Conservation (phyloP, 345 rosid species). For the Noccaea bulbosa region DNA sequence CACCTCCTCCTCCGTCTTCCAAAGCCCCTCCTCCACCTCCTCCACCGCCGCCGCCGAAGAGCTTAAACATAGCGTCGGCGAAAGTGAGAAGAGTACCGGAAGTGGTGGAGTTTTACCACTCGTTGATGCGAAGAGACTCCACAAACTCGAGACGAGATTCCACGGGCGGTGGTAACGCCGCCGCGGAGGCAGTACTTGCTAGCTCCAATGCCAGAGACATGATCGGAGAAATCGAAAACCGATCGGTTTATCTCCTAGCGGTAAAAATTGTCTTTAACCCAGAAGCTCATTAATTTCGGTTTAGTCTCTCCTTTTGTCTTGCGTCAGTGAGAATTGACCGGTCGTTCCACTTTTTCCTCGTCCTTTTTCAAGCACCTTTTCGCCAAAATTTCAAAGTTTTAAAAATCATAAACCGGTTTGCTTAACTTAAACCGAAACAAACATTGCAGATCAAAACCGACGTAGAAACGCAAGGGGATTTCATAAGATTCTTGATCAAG, state of each 20-base stretch:
- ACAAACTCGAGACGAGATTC: constrained; percentile 76
- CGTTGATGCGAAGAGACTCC: constrained; percentile 87
- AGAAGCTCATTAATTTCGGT: constrained; percentile 15
- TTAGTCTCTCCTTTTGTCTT: constrained; percentile 25
- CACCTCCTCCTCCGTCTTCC: constrained; percentile 35
- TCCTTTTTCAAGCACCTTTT: constrained; percentile 9
- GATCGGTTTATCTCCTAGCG: constrained; percentile 88
- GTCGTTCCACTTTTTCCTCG: constrained; percentile 37
- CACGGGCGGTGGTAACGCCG: constrained; percentile 46
- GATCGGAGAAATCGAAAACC: constrained; percentile 99
- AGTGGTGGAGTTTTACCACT: constrained; percentile 97
- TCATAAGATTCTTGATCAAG: constrained; percentile 81
- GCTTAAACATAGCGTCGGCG: constrained; percentile 48
- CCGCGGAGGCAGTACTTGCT: constrained; percentile 52
- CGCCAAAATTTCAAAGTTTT: constrained; percentile 3
- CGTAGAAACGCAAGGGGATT: constrained; percentile 94
- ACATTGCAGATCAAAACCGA: constrained; percentile 84
- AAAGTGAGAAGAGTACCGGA: constrained; percentile 92
- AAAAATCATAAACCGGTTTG: constrained; percentile 13
- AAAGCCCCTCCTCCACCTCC: constrained; percentile 60
- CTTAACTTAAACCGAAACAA: neutral
- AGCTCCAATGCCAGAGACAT: constrained; percentile 78
- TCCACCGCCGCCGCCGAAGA: constrained; percentile 67
- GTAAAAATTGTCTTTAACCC: constrained; percentile 50
- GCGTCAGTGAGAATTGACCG: constrained; percentile 40